A percentile compares a stretch with the other conserved stretches of the same genome.
These are phyloP conservation scores for Panus rudis DNA, from an alignment of 768 basidiomycete genomes.

Conservation along the genomic window DNA sequence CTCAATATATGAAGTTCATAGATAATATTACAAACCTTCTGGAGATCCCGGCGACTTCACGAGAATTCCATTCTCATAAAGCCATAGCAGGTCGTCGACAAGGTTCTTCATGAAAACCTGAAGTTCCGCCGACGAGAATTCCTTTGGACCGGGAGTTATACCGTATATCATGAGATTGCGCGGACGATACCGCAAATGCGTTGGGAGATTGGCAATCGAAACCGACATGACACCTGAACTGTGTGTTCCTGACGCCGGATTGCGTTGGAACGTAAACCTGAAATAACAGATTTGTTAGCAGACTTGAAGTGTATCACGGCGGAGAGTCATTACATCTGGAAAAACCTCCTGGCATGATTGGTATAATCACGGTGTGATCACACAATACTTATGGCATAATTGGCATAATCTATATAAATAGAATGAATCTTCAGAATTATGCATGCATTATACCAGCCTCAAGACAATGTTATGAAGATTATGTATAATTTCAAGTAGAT, in stretches of 20 bases:
- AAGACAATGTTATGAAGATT: no score
- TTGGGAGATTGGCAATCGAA: conserved; percentile 4
- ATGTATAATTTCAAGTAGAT: no score
- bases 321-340: no score
- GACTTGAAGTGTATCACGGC: no score
- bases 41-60: conserved; percentile 5
- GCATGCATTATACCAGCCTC: no score
- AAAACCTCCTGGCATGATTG: no score
- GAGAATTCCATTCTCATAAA: conserved; percentile 13
- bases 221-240: conserved; percentile 8
- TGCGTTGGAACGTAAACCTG: conserved; percentile 8
- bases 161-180: conserved; percentile 8
- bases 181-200: conserved; percentile 1
- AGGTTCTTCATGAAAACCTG: conserved; percentile 9
- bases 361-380: no score
- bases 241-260: not conserved
- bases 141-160: conserved; percentile 13
- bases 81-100: conserved; percentile 15
- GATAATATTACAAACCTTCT: not conserved
- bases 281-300: not conserved
- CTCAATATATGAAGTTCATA: not conserved
- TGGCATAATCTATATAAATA: no score
- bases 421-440: no score
- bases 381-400: no score
- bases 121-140: conserved; percentile 11